Base-by-base conservation (phyloP, 345 rosid species). In the Gossypium australe region DNA sequence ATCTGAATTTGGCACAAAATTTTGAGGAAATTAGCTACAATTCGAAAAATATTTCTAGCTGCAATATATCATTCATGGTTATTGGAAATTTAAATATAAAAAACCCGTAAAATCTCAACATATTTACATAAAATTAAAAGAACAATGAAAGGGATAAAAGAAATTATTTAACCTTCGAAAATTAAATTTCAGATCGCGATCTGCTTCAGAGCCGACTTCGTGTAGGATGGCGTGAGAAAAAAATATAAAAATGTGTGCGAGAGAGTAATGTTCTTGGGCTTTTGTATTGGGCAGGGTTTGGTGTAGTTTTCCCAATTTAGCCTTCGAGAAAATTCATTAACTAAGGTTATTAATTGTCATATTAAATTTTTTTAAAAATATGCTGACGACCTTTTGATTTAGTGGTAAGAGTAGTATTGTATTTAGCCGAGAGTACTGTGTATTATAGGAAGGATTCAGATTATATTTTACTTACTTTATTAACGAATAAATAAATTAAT, bases 131-230 rank as follows among this genome's bases (percentile, higher is more conserved):
- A 16, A 53, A 51, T 64, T 20, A 27, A 63, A 27, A 61, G 67
- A 61, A 12, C 10, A 27, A 53, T 9, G 17, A 25, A 14, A 25
- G 11, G 20, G 18, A 60, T 3, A 24, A 75, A 56, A 45, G 27
- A 67, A 45, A 70, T 9, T 10, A 38, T 8, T n/a, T 43, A 11
- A 75, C 75, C 78, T 71, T 43, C 11, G n/a, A 17, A 11, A 24
- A 25, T 3, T 25, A 48, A 49, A 38, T 48, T 57, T 14, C 69
- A 49, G 65, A 81, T 66, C 59, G 45, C 71, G 78, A 80, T 63
- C 73, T 69, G 73, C 68, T 56, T 38, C 78, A 45, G 57, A 56
- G 29, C 18, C 9, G 69, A 43, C 13, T 53, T 57, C 17, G 25
- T 48, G 74, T 18, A 29, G 12, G 48, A 64, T n/a, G 68, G 68